Percentiles rank a stretch among this genome's conserved stretches.
These are phyloP conservation scores for Penicillium sp. DNA, from an alignment of 2,329 filamentous ascomycete species.

Conservation along the genomic window DNA sequence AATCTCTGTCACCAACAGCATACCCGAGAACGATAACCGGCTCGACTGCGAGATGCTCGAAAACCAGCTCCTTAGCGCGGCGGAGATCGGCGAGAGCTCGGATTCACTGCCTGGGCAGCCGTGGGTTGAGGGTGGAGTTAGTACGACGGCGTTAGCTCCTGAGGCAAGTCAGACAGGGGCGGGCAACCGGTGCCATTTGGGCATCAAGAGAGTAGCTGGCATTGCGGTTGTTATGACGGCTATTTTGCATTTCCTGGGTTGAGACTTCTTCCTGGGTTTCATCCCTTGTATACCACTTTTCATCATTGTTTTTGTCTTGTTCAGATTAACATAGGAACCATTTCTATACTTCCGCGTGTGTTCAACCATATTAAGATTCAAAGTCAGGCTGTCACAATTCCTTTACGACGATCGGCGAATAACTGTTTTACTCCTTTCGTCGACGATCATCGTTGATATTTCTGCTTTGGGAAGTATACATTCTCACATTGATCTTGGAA, in stretches of 20 bases:
- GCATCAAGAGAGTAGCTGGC: background rate
- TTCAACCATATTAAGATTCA: background rate
- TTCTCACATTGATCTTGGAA: background rate
- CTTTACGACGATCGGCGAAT: background rate
- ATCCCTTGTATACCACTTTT: constrained; percentile 2
- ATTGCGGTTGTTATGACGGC: background rate
- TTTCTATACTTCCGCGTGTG: background rate
- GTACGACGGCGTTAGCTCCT: constrained; percentile 2
- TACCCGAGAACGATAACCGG: constrained; percentile 30
- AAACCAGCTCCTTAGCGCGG: constrained; percentile 18
- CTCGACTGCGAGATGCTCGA: constrained; percentile 21
- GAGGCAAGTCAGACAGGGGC: constrained; percentile 1
- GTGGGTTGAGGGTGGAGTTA: constrained; percentile 13
- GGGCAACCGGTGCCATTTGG: background rate
- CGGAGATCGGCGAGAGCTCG: constrained; percentile 14
- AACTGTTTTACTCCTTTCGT: background rate
- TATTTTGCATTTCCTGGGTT: background rate
- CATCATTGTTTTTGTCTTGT: background rate
- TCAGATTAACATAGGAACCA: background rate
- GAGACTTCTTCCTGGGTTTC: background rate
- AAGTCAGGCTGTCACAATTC: background rate
- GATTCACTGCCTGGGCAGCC: constrained; percentile 20
- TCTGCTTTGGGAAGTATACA: background rate
- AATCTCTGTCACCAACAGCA: constrained; percentile 59
- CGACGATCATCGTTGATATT: background rate